phyloP scores from a whole-genome alignment of 257 asterid genomes.

The Nicotiana knightiana region DNA sequence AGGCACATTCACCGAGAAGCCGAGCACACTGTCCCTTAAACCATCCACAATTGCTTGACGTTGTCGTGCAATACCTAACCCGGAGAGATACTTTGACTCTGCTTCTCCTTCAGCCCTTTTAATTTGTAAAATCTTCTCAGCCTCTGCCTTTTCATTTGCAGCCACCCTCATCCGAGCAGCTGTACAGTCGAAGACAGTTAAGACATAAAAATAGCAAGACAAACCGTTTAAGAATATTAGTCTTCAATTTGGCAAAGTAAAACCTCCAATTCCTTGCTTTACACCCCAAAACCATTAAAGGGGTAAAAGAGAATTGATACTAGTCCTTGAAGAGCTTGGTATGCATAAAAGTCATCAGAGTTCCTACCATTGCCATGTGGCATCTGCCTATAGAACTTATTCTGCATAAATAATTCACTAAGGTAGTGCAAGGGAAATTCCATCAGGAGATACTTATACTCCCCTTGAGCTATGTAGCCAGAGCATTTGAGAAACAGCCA shows the following conservation, averaged over 20 bases:
- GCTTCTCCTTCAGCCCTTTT: slow-evolving; percentile 30
- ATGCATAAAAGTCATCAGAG: background rate
- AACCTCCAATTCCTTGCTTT: too few relatives aligned
- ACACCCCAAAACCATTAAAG: background rate
- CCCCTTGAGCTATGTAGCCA: background rate
- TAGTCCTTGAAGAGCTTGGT: background rate
- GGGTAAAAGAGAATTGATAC: background rate
- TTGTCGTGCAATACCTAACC: slow-evolving; percentile 28
- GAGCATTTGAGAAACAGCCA: background rate
- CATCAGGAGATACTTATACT: background rate
- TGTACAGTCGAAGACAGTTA: background rate
- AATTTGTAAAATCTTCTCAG: slow-evolving; percentile 25
- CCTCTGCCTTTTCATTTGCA: slow-evolving; percentile 20
- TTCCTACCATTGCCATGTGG: too few relatives aligned
- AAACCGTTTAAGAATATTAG: too few relatives aligned
- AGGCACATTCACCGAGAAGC: slow-evolving; percentile 24
- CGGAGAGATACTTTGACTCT: slow-evolving; percentile 21
- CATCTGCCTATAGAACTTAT: too few relatives aligned
- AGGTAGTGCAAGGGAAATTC: background rate
- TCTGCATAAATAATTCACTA: too few relatives aligned
- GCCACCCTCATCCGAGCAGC: slow-evolving; percentile 21
- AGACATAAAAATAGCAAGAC: too few relatives aligned
- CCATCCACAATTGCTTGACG: slow-evolving; percentile 34
- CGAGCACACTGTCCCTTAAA: slow-evolving; percentile 26
- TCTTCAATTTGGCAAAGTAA: too few relatives aligned